Percentiles rank a stretch among this genome's conserved stretches.
Conservation (phyloP, 371 early-diverging fungal genomes). For the Mortierella sp. region DNA sequence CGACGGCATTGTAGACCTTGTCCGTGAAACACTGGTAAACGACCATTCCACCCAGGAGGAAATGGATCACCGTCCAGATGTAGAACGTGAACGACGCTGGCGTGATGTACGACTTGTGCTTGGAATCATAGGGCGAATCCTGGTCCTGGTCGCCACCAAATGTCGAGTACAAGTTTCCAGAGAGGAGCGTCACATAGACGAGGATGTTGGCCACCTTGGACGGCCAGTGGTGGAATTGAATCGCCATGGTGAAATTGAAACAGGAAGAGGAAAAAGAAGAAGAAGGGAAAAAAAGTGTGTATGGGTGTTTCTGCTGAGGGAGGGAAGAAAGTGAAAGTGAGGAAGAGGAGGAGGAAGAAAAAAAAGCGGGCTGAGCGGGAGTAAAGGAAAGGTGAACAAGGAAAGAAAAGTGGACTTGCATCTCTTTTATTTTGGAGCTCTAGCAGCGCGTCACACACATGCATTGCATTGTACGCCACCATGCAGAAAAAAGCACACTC, state of each 20-base stretch:
- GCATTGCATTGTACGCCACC: too few species aligned
- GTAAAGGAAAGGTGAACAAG: neutral
- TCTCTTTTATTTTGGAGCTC: neutral
- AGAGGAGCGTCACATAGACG: slow-evolving; percentile 76
- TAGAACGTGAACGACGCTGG: slow-evolving; percentile 57
- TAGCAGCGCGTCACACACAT: neutral
- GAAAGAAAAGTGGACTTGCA: neutral
- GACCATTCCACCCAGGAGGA: slow-evolving; percentile 74
- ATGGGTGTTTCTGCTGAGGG: too few species aligned
- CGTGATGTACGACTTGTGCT: slow-evolving; percentile 60
- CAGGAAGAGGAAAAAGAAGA: neutral
- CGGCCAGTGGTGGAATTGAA: slow-evolving; percentile 45
- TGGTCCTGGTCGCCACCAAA: slow-evolving; percentile 61
- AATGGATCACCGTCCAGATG: slow-evolving; percentile 76
- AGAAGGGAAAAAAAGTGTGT: neutral
- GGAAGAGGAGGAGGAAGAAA: neutral
- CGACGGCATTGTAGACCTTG: slow-evolving; percentile 71
- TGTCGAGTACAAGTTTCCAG: slow-evolving; percentile 71
- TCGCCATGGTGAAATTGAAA: slow-evolving; percentile 28
- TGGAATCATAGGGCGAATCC: slow-evolving; percentile 38
- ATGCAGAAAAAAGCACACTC: too few species aligned
- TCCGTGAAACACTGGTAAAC: slow-evolving; percentile 78
- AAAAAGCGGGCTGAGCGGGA: neutral
- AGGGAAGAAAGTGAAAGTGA: neutral
- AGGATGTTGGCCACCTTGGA: slow-evolving; percentile 75